Evolutionary conservation across 108 stramenopile species (phyloP), one percentile per base, ranked within the genome.

Genomic region (Tribonema minus): DNA sequence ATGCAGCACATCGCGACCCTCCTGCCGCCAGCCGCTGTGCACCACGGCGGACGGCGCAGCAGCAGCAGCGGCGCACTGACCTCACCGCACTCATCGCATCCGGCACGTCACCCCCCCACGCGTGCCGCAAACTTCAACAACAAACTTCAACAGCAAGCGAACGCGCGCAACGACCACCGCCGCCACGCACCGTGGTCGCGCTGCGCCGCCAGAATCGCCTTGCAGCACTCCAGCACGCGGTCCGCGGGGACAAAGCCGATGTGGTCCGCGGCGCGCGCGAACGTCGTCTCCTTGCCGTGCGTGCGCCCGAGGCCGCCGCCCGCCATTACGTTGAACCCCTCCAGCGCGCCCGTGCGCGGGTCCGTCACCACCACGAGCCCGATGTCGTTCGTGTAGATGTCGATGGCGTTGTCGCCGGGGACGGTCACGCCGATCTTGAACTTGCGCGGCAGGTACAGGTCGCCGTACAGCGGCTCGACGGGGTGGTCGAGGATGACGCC

Each of bases 341-440:
- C 76, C 20, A 84, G 79, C 30, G 26, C 70, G 6, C 85, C 85
- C 27, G 37, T 74, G 7, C 76, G 80, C 27, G 83, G 83, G 73
- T 91, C 83, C 68, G 86, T 91, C 70, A 96, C 88, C 58, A 93
- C 95, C 29, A 98, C 92, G 37, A 85, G 73, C 34, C 95, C 96
- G 76, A 98, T 95, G 83, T 96, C 95, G 75, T 98, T 96, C 33
- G 95, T 95, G 90, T 94, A 96, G 58, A 98, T 81, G 90, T 98
- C 97, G 46, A 98, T 68, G 35, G 90, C 91, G 87, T 98, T 98
- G 83, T 95, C 95, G 2, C 94, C 95, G 20, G 85, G 82, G 58
- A 96, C 95, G 2, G 97, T 96, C 29, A 98, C 90, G 61, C 92
- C 95, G 77, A 98, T 96, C 91, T 98, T 98, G 88, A 96, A 98